Evolutionary conservation across 2,329 filamentous ascomycete species (phyloP).

Genomic region (Hirsutella thompsonii): DNA sequence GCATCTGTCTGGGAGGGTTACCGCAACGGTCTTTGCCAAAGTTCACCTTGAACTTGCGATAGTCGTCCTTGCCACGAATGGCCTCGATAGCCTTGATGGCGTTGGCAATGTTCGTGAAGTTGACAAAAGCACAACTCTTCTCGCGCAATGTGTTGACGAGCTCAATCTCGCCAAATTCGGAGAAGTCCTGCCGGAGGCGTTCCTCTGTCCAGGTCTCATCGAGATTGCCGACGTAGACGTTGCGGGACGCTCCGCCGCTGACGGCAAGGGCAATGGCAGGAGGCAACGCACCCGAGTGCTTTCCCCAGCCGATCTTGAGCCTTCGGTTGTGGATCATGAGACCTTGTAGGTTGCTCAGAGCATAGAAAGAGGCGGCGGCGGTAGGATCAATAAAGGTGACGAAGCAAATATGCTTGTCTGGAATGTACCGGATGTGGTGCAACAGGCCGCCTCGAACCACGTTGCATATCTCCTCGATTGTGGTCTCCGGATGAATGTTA

Average conservation of each 20-base stretch:
- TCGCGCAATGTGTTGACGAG: slow-evolving; percentile 91
- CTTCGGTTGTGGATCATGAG: slow-evolving; percentile 98
- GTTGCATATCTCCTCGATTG: slow-evolving; percentile 98
- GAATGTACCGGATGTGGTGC: slow-evolving; percentile 97
- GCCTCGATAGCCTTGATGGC: slow-evolving; percentile 99
- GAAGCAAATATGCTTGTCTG: slow-evolving; percentile 99
- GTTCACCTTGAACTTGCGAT: slow-evolving; percentile 98
- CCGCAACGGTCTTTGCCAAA: slow-evolving; percentile 98
- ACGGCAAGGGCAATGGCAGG: slow-evolving; percentile 93
- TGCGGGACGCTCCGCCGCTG: slow-evolving; percentile 91
- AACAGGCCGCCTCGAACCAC: slow-evolving; percentile 90
- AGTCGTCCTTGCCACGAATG: slow-evolving; percentile 86
- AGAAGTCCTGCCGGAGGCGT: slow-evolving; percentile 87
- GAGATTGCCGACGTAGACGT: slow-evolving; percentile 95
- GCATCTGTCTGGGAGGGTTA: slow-evolving; percentile 83
- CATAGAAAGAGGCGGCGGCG: slow-evolving; percentile 94
- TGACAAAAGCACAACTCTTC: slow-evolving; percentile 99
- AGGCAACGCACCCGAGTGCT: slow-evolving; percentile 92
- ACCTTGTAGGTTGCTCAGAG: slow-evolving; percentile 90
- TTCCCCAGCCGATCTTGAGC: slow-evolving; percentile 98
- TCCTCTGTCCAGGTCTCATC: slow-evolving; percentile 98
- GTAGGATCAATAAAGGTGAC: slow-evolving; percentile 99
- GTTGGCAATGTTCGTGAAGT: slow-evolving; percentile 99
- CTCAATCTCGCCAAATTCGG: slow-evolving; percentile 95
- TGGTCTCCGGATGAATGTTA: slow-evolving; percentile 98